These are phyloP conservation scores for Apiotrichum gracile DNA, from an alignment of 1,284 basidiomycete species.

Conservation along the genomic window DNA sequence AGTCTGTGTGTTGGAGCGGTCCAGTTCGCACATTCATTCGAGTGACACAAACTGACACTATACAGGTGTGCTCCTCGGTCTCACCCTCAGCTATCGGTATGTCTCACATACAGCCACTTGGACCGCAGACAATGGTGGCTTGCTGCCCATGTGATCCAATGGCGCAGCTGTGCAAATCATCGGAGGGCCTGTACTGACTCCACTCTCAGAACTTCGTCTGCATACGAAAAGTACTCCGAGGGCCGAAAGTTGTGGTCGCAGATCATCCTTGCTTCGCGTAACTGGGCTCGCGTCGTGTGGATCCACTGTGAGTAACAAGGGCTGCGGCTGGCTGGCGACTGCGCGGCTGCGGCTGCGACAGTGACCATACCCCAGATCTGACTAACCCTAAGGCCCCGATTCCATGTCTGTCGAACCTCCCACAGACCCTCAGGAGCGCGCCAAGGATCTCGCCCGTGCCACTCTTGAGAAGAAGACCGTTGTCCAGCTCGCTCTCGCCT, in stretches of 20 bases:
- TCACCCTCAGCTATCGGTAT: constrained; percentile 41
- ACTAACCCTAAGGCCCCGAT: constrained; percentile 31
- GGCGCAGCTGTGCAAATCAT: not conserved
- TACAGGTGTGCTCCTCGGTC: constrained; percentile 40
- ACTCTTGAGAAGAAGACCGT: constrained; percentile 67
- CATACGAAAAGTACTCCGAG: constrained; percentile 70
- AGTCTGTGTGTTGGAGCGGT: too few relatives aligned
- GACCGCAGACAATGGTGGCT: too few relatives aligned
- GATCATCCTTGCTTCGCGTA: constrained; percentile 54
- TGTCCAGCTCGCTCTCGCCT: constrained; percentile 64
- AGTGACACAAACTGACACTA: not conserved
- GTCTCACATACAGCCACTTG: not conserved
- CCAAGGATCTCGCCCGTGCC: constrained; percentile 49
- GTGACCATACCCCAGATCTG: too few relatives aligned
- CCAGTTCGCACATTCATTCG: too few relatives aligned
- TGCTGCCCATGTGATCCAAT: not conserved
- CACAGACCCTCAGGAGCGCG: constrained; percentile 40
- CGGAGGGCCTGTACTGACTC: not conserved
- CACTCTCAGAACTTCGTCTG: constrained; percentile 61
- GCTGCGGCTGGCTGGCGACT: too few relatives aligned
- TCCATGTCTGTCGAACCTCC: constrained; percentile 15
- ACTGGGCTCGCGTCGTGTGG: constrained; percentile 41
- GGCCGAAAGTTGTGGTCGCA: constrained; percentile 64
- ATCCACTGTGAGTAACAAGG: constrained; percentile 32
- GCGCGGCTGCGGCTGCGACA: too few relatives aligned